Evolutionary conservation across 148 eudicot species (phyloP).

Genomic region (Rheum nobile): DNA sequence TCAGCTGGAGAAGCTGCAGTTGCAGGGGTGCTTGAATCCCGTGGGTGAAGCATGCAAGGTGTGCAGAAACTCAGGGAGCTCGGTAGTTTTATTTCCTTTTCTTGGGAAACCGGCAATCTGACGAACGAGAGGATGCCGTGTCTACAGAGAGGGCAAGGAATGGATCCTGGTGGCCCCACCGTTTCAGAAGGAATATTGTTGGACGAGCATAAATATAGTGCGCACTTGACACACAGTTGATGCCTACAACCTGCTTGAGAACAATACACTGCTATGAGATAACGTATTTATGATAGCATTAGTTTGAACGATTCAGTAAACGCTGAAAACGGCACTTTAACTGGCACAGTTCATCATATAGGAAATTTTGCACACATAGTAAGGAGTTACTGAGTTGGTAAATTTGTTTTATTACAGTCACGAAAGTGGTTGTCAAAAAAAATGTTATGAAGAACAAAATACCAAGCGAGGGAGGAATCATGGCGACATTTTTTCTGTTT

Average conservation of each 20-base stretch:
- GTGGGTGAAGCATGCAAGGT: slow-evolving; percentile 82
- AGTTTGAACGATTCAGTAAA: neutral
- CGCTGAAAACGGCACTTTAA: neutral
- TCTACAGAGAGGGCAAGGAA: slow-evolving; percentile 91
- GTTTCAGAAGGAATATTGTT: slow-evolving; percentile 51
- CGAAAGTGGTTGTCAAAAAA: neutral
- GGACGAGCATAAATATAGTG: slow-evolving; percentile 85
- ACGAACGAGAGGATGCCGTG: slow-evolving; percentile 56
- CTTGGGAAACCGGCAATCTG: slow-evolving; percentile 55
- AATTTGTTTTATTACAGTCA: neutral
- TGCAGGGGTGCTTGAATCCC: slow-evolving; percentile 39
- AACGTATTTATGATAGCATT: neutral
- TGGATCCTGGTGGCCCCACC: slow-evolving; percentile 74
- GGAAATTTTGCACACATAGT: neutral
- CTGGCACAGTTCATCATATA: neutral
- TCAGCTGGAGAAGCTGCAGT: slow-evolving; percentile 36
- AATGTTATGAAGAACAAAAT: too few species aligned
- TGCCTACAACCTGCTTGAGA: slow-evolving; percentile 62
- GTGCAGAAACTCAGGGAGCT: slow-evolving; percentile 71
- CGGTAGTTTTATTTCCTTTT: slow-evolving; percentile 52
- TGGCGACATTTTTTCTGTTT: neutral
- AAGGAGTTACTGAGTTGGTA: neutral
- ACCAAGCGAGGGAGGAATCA: neutral
- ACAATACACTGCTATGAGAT: neutral
- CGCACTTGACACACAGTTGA: slow-evolving; percentile 89